Evolutionary conservation across 2,329 filamentous ascomycete species (phyloP), one percentile per base, ranked within the genome.

Genomic region (Exophiala dermatitidis): DNA sequence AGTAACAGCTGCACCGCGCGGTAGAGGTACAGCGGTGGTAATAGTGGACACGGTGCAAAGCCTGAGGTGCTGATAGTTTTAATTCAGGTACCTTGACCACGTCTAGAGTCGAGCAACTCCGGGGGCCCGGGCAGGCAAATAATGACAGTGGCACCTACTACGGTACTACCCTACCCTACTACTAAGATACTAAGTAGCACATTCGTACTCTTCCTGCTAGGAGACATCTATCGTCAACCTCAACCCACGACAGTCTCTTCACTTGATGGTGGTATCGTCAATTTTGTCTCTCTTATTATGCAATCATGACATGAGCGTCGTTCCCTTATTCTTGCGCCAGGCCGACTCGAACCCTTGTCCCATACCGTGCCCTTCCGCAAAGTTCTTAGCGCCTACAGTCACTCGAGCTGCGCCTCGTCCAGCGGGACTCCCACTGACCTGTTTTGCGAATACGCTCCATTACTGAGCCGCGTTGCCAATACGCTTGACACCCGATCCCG

Each of bases 221-320:
- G 38, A 26, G 38, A 45, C 28, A 10, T 31, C 32, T 45, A 45
- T 45, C 42, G 32, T 9, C 28, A 28, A 12, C 42, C 4, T 10
- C 42, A 19, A 30, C 42, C n/a, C 7, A 28, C 10, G 8, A 45
- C 42, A n/a, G n/a, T 46, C 12, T 26, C 32, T 47, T n/a, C 43
- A 44, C 45, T 30, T 44, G 7, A 53, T 44, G 32, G 46, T 46
- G 48, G 48, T 44, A 52, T 48, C 38, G 45, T 48, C 50, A 40
- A 44, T 10, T 45, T 36, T 31, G 48, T 50, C 46, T 43, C 52
- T 34, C 38, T 48, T 48, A 19, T 58, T 58, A 58, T 53, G 53
- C 56, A 56, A 58, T 50, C 53, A 58, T 58, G 56, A 58, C 56
- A 53, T 55, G 56, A 58, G 53, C 40, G 32, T 42, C 43, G 44